These are phyloP conservation scores for Pittosporum tobira DNA, from an alignment of 129 eudicot species.

Conservation along the genomic window DNA sequence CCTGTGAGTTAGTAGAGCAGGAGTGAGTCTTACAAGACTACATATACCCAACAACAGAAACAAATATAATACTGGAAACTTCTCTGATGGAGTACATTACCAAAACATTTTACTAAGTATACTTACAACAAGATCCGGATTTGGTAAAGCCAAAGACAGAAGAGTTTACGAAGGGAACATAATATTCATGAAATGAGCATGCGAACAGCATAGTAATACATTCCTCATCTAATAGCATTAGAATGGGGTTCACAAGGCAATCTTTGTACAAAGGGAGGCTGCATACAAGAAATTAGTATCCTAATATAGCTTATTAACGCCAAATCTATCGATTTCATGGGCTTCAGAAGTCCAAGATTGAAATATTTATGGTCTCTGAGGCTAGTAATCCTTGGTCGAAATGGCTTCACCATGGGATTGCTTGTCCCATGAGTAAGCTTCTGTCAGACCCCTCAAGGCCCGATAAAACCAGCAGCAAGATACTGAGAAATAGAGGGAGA, in stretches of 20 bases:
- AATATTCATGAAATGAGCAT: too few species aligned
- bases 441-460: too few species aligned
- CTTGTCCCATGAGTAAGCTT: neutral
- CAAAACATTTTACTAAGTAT: neutral
- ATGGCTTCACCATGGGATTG: neutral
- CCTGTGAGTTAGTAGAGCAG: constrained; percentile 26
- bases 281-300: neutral
- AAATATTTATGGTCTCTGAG: neutral
- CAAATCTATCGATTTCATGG: too few species aligned
- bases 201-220: neutral
- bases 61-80: neutral
- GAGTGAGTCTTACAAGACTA: neutral
- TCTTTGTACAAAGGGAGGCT: neutral
- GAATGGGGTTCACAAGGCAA: neutral
- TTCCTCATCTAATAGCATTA: neutral
- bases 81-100: neutral
- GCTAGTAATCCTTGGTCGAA: neutral
- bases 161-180: too few species aligned
- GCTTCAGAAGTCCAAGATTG: too few species aligned
- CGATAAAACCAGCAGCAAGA: too few species aligned
- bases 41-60: neutral
- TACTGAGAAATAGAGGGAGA: too few species aligned
- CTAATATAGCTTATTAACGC: neutral
- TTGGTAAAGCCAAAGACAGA: too few species aligned
- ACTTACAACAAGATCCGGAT: neutral